phyloP scores from a whole-genome alignment of 768 basidiomycete species.

The Panellus pusillus region DNA sequence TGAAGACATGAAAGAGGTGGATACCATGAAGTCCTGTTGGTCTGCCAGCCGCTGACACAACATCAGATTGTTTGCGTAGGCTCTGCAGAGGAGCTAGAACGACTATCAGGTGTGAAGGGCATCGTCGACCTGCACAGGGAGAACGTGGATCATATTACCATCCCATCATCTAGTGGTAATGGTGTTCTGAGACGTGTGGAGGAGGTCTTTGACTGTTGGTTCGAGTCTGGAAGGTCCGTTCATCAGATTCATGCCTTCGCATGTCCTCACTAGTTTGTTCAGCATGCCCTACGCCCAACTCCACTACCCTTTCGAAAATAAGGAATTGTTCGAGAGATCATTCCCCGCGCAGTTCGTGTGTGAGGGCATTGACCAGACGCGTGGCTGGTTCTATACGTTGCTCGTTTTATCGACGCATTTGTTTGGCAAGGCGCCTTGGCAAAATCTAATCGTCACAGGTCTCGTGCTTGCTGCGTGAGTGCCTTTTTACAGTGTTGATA shows the following conservation, averaged over 20 bases:
- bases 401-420: constrained; percentile 95
- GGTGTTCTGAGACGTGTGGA: constrained; percentile 87
- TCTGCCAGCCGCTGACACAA: constrained; percentile 1
- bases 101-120: constrained; percentile 77
- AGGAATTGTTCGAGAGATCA: constrained; percentile 76
- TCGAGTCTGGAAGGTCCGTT: constrained; percentile 93
- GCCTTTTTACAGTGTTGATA: background rate
- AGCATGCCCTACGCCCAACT: constrained; percentile 99
- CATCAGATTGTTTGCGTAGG: constrained; percentile 77
- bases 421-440: constrained; percentile 94
- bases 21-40: background rate
- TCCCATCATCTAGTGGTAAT: constrained; percentile 88
- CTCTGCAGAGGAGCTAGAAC: constrained; percentile 86
- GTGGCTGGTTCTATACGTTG: constrained; percentile 99
- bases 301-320: constrained; percentile 98
- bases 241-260: background rate
- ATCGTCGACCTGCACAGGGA: constrained; percentile 93
- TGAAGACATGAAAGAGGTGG: constrained; percentile 88
- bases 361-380: constrained; percentile 98
- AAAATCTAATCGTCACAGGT: constrained; percentile 95
- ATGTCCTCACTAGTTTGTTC: background rate
- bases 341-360: constrained; percentile 98
- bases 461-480: constrained; percentile 91
- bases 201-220: constrained; percentile 99
- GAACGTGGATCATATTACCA: constrained; percentile 93